Conservation (phyloP, 2,329 filamentous ascomycete species). For the Neofusicoccum parvum region DNA sequence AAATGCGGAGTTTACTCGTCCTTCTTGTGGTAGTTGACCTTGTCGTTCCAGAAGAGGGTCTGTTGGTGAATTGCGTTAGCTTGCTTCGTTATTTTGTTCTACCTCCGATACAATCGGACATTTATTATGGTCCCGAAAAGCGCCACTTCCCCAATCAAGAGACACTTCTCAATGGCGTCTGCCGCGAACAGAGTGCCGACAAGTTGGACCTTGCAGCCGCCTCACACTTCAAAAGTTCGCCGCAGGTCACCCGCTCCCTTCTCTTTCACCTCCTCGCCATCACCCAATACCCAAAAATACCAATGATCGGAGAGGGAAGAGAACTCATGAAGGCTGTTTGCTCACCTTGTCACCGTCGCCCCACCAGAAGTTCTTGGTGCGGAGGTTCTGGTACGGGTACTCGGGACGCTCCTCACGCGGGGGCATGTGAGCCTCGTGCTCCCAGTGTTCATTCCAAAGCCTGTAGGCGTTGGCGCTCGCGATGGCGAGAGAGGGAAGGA, state of each 20-base stretch:
- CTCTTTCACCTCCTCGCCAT: background rate
- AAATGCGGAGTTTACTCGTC: slow-evolving; percentile 53
- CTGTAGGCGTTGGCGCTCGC: slow-evolving; percentile 81
- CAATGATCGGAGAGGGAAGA: background rate
- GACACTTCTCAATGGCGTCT: background rate
- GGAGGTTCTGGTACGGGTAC: slow-evolving; percentile 98
- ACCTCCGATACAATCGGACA: background rate
- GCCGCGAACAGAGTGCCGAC: too few species aligned
- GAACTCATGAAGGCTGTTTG: background rate
- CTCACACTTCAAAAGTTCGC: background rate
- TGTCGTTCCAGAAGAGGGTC: slow-evolving; percentile 78
- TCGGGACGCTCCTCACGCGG: slow-evolving; percentile 88
- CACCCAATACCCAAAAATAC: background rate
- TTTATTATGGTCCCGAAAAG: background rate
- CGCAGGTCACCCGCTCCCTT: background rate
- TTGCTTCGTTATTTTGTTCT: background rate
- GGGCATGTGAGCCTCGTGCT: slow-evolving; percentile 84
- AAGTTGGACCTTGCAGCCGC: background rate
- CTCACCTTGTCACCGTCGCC: slow-evolving; percentile 92
- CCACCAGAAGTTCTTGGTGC: slow-evolving; percentile 93
- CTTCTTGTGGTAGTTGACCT: slow-evolving; percentile 96
- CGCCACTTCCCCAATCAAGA: background rate
- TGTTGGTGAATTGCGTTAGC: slow-evolving; percentile 25
- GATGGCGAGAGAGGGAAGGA: slow-evolving; percentile 72
- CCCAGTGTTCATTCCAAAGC: slow-evolving; percentile 96